Base-by-base conservation (phyloP, 2,329 filamentous ascomycete species). In the Hypomyces perniciosus region DNA sequence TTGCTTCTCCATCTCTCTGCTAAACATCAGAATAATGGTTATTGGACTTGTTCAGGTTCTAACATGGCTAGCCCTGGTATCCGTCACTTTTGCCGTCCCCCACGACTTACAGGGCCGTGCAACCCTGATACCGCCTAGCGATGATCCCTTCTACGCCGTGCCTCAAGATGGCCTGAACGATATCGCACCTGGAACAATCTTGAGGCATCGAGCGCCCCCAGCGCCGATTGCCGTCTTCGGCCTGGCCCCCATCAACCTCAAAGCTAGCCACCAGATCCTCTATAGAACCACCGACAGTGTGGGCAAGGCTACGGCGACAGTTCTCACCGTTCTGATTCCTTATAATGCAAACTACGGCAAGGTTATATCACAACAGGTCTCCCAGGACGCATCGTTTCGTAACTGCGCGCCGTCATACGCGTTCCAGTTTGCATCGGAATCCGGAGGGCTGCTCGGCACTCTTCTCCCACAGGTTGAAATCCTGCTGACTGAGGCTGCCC, bases 361-460 rank as follows among this genome's bases (percentile, higher is more conserved):
- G 43, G 39, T 76, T 0, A 54, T 76, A 2, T 75, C 72, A 0
- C 75, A 71, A 51, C 70, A 75, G 51, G 60, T 71, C 1, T 66
- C 72, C 0, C 66, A 71, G 49, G 66, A 75, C 44, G 65, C 68
- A 5, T 64, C 69, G 3, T 64, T 63, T 10, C 57, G 71, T 2
- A 65, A 76, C 26, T 65, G 60, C 44, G 58, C 61, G 6, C 61
- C 61, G 3, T 64, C 62, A 1, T 61, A 58, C 38, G 58, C 52
- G n/a, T 56, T 62, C 12, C 61, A 61, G 41, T 42, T 58, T 5
- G 38, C 44, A 9, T 50, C 51, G 26, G 48, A 44, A 6, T 45
- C 51, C 1, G 9, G 70, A 5, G 60, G 69, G 0, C 65, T 71
- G 47, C 63, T 75, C 46, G 67, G 69, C 6, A 66, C 68, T 8